Conservation (phyloP, 441 rosid genomes). For the Codiaeum variegatum region DNA sequence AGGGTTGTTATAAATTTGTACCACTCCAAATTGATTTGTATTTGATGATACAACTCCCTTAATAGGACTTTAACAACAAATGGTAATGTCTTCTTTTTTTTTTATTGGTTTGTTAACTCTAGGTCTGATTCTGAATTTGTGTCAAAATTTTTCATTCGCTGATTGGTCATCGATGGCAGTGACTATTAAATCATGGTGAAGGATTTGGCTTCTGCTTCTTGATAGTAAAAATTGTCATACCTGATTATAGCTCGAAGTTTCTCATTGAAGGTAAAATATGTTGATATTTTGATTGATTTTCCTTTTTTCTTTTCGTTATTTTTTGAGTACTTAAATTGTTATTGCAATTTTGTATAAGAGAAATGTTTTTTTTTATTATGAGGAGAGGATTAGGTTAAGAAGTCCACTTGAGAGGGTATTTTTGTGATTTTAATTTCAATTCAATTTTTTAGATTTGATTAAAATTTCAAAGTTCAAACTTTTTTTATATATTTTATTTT, state of each 20-base stretch:
- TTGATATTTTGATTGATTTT: not conserved
- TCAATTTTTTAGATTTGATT: too few species aligned
- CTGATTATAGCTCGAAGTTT: constrained; percentile 47
- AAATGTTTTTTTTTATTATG: constrained; percentile 84
- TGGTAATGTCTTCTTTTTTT: too few species aligned
- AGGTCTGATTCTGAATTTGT: too few species aligned
- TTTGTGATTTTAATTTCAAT: not conserved
- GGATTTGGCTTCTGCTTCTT: constrained; percentile 28
- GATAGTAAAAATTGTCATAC: constrained; percentile 49
- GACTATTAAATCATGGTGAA: constrained; percentile 23
- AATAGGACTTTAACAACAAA: too few species aligned
- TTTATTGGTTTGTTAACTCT: too few species aligned
- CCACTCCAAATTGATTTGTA: too few species aligned
- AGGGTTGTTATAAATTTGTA: too few species aligned
- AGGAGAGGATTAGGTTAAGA: constrained; percentile 78
- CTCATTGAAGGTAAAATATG: constrained; percentile 53
- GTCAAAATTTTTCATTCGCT: constrained; percentile 39
- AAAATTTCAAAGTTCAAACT: too few species aligned
- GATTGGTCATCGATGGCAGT: constrained; percentile 38
- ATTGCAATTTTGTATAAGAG: constrained; percentile 69
- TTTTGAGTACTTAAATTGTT: not conserved
- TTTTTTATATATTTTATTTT: not conserved
- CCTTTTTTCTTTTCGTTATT: not conserved
- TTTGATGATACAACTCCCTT: too few species aligned
- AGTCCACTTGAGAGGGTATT: constrained; percentile 90